Percentiles rank a stretch among this genome's conserved stretches.
These are phyloP conservation scores for Boletus rex-veris DNA, from an alignment of 768 basidiomycete species.

Conservation along the genomic window DNA sequence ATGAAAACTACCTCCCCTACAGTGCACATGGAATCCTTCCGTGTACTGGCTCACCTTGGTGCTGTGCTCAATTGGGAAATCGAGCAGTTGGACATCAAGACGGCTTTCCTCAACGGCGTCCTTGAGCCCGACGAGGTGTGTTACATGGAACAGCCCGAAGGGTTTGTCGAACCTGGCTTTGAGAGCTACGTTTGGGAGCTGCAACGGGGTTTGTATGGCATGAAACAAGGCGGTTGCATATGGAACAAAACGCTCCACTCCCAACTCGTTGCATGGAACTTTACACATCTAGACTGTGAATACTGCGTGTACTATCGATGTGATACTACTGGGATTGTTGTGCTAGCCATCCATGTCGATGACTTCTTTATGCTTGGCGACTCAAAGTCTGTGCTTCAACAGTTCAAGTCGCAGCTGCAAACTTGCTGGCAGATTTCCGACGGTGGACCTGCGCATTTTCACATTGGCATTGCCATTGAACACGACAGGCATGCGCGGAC, in stretches of 20 bases:
- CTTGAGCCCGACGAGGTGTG: background rate
- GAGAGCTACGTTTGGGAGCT: background rate
- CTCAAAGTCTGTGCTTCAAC: no score
- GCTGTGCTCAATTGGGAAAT: background rate
- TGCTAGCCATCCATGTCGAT: conserved; percentile 27
- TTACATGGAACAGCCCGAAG: background rate
- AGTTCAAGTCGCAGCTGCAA: no score
- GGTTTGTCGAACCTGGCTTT: background rate
- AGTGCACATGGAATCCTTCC: background rate
- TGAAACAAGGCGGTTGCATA: conserved; percentile 29
- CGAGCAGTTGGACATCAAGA: background rate
- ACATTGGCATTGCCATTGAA: no score
- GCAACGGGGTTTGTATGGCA: conserved; percentile 12
- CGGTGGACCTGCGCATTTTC: no score
- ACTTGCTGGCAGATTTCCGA: no score
- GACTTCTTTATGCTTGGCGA: no score
- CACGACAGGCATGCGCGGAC: no score
- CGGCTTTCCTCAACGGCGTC: background rate
- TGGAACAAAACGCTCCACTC: conserved; percentile 36
- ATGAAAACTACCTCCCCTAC: background rate
- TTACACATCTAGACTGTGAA: conserved; percentile 29
- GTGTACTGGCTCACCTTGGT: background rate
- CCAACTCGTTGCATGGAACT: conserved; percentile 29
- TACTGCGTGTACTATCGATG: conserved; percentile 12
- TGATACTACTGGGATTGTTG: conserved; percentile 13